Evolutionary conservation across 2,329 filamentous ascomycete species (phyloP).

Genomic region (Colletotrichum lini): DNA sequence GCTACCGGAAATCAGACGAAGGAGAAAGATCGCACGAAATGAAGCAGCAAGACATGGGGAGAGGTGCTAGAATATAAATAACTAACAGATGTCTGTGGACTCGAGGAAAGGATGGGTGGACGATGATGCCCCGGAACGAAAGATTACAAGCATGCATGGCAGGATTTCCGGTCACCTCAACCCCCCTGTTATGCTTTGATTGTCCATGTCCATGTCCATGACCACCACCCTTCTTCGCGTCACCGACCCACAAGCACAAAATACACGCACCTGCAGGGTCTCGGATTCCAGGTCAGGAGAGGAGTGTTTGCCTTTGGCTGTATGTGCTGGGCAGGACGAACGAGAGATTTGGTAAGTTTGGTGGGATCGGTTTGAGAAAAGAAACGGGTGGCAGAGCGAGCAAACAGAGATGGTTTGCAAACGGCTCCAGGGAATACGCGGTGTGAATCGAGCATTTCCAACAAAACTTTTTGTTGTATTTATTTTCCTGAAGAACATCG

Average conservation of each 20-base stretch:
- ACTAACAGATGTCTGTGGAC: background rate
- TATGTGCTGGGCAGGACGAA: background rate
- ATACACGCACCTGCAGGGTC: background rate
- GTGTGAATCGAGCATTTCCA: background rate
- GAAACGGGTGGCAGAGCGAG: background rate
- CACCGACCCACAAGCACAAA: background rate
- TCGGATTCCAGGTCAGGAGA: too few species aligned
- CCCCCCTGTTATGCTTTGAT: slow-evolving; percentile 3
- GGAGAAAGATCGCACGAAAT: background rate
- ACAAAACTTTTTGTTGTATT: background rate
- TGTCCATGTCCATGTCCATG: too few species aligned
- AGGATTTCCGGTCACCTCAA: background rate
- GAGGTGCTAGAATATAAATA: background rate
- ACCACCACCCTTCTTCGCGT: background rate
- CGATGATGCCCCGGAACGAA: background rate
- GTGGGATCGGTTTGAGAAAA: background rate
- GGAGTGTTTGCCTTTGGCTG: background rate
- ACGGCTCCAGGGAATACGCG: background rate
- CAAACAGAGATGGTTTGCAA: background rate
- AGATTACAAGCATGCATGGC: background rate
- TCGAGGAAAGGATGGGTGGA: background rate
- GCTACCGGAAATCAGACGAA: background rate
- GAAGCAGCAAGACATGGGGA: background rate
- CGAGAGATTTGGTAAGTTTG: background rate
- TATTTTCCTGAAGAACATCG: too few species aligned